phyloP scores from a whole-genome alignment of 1,284 basidiomycete genomes.

The Cryptococcus deneoformans region DNA sequence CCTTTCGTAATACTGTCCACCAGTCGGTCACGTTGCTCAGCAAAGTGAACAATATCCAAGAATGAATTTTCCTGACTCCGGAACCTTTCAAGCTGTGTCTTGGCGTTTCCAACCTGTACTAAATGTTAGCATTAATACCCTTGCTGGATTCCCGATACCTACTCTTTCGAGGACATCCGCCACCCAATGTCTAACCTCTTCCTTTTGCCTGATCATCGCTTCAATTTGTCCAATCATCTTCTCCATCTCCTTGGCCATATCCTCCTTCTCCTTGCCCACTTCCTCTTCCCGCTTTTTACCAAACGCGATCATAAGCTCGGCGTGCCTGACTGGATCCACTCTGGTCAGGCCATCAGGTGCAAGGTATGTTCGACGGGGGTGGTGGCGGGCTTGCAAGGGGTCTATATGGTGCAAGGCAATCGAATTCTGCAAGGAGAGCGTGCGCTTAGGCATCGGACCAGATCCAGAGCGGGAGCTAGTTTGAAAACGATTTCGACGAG shows the following conservation, averaged over 20 bases:
- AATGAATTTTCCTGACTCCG: constrained; percentile 3
- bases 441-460: constrained; percentile 4
- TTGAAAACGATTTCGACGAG: constrained; percentile 3
- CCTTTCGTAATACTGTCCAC: constrained; percentile 1
- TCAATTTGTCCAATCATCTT: constrained; percentile 14
- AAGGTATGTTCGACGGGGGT: constrained; percentile 26
- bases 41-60: neutral
- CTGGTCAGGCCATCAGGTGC: constrained; percentile 21
- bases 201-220: constrained; percentile 14
- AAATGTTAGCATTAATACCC: neutral
- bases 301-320: constrained; percentile 4
- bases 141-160: constrained; percentile 1
- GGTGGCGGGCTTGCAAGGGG: constrained; percentile 16
- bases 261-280: constrained; percentile 9
- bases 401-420: constrained; percentile 13
- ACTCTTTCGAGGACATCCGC: constrained; percentile 9
- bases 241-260: constrained; percentile 7
- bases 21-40: constrained; percentile 5
- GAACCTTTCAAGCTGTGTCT: constrained; percentile 8
- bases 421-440: constrained; percentile 6
- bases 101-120: neutral
- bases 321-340: constrained; percentile 27
- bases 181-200: constrained; percentile 10
- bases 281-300: constrained; percentile 3
- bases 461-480: neutral